Evolutionary conservation across 805 yeast species (phyloP).

Genomic region (Debaryomyces maramus): DNA sequence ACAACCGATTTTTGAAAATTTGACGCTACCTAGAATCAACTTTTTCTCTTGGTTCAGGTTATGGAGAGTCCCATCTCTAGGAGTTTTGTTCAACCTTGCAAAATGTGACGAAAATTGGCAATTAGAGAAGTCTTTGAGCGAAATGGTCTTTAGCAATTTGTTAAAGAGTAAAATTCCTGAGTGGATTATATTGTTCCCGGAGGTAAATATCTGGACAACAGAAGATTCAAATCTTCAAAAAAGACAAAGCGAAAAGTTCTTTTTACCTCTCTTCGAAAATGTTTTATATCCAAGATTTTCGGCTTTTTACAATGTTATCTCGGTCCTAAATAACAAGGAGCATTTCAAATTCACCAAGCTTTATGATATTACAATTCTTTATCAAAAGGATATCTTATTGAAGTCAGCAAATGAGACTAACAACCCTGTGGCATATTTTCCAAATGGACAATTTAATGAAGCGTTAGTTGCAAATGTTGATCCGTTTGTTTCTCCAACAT

Average conservation of each 20-base stretch:
- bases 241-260: conserved; percentile 54
- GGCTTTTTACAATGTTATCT: conserved; percentile 51
- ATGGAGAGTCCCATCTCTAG: conserved; percentile 60
- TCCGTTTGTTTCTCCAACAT: conserved; percentile 28
- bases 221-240: conserved; percentile 51
- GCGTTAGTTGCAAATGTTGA: too few relatives aligned
- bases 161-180: conserved; percentile 41
- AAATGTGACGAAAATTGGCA: conserved; percentile 74
- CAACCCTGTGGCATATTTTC: too few relatives aligned
- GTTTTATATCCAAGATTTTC: conserved; percentile 78
- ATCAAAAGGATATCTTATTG: conserved; percentile 28
- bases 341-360: conserved; percentile 42
- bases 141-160: conserved; percentile 35
- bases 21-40: conserved; percentile 45
- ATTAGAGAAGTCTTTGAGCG: conserved; percentile 39
- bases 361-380: conserved; percentile 57
- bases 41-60: conserved; percentile 72
- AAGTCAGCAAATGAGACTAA: too few relatives aligned
- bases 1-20: not conserved
- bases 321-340: conserved; percentile 33
- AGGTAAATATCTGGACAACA: conserved; percentile 68
- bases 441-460: too few relatives aligned
- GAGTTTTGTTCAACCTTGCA: conserved; percentile 46
- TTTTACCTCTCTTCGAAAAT: conserved; percentile 58
- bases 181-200: conserved; percentile 81